Conservation (phyloP, 2,329 filamentous ascomycete genomes). For the Neofusicoccum umdonicola region DNA sequence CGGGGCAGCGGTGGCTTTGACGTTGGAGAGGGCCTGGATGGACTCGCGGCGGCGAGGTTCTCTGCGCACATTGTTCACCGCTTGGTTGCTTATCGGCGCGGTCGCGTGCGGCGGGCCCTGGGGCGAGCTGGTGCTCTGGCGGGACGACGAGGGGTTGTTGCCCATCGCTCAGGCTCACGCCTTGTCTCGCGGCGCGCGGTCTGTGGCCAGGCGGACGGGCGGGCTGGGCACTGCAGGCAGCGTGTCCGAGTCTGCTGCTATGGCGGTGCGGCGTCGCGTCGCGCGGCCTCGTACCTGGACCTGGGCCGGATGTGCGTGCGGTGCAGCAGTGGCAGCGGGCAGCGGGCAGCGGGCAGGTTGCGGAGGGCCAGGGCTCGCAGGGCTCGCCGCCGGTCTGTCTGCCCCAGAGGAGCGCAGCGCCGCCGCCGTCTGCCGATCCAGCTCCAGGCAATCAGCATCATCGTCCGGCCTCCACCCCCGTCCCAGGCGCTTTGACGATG, state of each 20-base stretch:
- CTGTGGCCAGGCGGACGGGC: not conserved
- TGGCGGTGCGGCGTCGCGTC: not conserved
- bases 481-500: constrained; percentile 6
- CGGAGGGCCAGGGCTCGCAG: constrained; percentile 1
- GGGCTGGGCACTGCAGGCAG: constrained; percentile 2
- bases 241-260: not conserved
- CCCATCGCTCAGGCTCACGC: constrained; percentile 27
- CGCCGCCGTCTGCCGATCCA: constrained; percentile 8
- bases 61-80: constrained; percentile 25
- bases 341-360: constrained; percentile 5
- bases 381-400: too few relatives aligned
- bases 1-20: constrained; percentile 38
- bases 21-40: constrained; percentile 38
- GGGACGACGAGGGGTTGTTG: constrained; percentile 36
- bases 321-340: constrained; percentile 11
- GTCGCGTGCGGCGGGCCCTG: constrained; percentile 22
- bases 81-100: constrained; percentile 21
- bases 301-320: not conserved
- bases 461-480: constrained; percentile 2
- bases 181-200: constrained; percentile 6
- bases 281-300: constrained; percentile 4
- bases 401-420: not conserved
- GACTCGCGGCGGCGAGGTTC: constrained; percentile 39
- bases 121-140: constrained; percentile 21
- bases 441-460: constrained; percentile 14